Conservation (phyloP, 495 filamentous ascomycete genomes). For the Hyaloscypha variabilis region DNA sequence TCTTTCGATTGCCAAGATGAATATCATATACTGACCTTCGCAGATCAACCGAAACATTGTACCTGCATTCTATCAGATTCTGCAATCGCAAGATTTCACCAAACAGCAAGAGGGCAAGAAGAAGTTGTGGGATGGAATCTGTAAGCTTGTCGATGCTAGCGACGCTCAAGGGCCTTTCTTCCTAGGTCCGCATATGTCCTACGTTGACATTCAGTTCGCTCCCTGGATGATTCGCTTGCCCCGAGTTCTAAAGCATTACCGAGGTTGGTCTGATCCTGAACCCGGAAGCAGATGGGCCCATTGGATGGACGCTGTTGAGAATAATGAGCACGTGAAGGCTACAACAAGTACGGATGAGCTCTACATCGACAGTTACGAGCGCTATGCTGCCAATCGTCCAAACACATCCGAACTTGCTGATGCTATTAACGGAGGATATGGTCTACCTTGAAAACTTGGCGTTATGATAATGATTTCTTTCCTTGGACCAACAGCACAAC, state of each 20-base stretch:
- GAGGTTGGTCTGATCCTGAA: constrained; percentile 76
- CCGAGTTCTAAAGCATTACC: constrained; percentile 76
- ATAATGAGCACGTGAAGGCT: constrained; percentile 68
- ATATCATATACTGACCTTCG: not conserved
- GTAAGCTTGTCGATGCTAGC: constrained; percentile 72
- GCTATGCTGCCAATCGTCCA: constrained; percentile 34
- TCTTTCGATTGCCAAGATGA: not conserved
- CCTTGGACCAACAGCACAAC: not conserved
- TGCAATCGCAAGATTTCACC: constrained; percentile 69
- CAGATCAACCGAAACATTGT: constrained; percentile 85
- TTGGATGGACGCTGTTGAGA: constrained; percentile 85
- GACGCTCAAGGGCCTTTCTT: constrained; percentile 79
- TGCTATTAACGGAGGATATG: constrained; percentile 31
- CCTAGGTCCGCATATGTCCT: constrained; percentile 68
- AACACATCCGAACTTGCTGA: constrained; percentile 33
- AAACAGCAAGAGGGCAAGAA: constrained; percentile 66
- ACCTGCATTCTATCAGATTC: constrained; percentile 76
- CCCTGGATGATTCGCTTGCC: constrained; percentile 83
- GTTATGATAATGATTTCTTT: not conserved
- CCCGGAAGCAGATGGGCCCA: constrained; percentile 69
- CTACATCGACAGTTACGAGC: constrained; percentile 63
- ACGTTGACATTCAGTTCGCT: constrained; percentile 86
- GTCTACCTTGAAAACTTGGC: constrained; percentile 22
- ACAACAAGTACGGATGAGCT: constrained; percentile 78
- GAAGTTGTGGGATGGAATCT: constrained; percentile 70